These are phyloP conservation scores for Cladophialophora immunda DNA, from an alignment of 2,329 filamentous ascomycete genomes.

Conservation along the genomic window DNA sequence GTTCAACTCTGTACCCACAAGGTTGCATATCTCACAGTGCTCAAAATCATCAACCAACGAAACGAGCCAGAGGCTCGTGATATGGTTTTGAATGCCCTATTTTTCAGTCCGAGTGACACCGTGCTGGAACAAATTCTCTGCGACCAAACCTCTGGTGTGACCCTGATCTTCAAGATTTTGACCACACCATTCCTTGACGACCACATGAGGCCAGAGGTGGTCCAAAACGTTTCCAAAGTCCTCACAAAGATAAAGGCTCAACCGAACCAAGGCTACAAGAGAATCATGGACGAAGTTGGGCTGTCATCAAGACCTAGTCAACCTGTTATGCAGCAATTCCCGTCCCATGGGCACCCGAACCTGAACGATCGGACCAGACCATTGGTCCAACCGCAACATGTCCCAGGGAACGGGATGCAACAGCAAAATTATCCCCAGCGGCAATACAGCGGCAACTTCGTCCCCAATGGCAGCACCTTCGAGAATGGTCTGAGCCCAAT, in stretches of 20 bases:
- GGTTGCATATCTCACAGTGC: slow-evolving; percentile 93
- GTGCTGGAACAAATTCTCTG: slow-evolving; percentile 88
- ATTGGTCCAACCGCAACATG: slow-evolving; percentile 51
- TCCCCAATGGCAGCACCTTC: slow-evolving; percentile 47
- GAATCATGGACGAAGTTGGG: slow-evolving; percentile 97
- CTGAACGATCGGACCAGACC: slow-evolving; percentile 54
- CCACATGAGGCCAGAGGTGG: slow-evolving; percentile 82
- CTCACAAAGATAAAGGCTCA: slow-evolving; percentile 90
- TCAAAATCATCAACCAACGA: slow-evolving; percentile 98
- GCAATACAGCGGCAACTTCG: slow-evolving; percentile 53
- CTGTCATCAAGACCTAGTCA: slow-evolving; percentile 65
- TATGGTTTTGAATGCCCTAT: slow-evolving; percentile 85
- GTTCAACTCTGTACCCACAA: slow-evolving; percentile 98
- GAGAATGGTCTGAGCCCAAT: slow-evolving; percentile 48
- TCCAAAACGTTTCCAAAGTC: slow-evolving; percentile 91
- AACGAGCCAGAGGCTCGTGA: slow-evolving; percentile 92
- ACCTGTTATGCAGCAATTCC: slow-evolving; percentile 50
- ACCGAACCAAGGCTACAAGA: slow-evolving; percentile 95
- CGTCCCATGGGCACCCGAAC: slow-evolving; percentile 47
- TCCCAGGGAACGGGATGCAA: slow-evolving; percentile 42
- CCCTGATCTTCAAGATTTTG: slow-evolving; percentile 96
- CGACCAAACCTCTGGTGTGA: slow-evolving; percentile 91
- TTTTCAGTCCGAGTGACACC: slow-evolving; percentile 88
- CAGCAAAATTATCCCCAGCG: slow-evolving; percentile 48
- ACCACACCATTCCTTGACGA: slow-evolving; percentile 98